Conservation (phyloP, 2,329 filamentous ascomycete genomes). For the Stagonosporopsis chrysanthemi region DNA sequence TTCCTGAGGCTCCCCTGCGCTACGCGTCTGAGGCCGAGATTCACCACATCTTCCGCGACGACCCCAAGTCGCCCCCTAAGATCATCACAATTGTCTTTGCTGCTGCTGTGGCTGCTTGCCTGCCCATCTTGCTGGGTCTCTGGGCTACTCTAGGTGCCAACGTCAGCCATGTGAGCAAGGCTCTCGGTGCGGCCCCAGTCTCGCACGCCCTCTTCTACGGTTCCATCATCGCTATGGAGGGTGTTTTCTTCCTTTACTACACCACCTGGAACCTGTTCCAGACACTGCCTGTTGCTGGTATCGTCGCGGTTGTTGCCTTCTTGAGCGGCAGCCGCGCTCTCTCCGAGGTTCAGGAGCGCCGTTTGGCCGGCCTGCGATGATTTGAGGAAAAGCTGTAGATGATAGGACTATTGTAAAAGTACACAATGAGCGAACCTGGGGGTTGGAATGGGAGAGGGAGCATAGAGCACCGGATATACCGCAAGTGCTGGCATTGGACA, state of each 20-base stretch:
- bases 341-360: conserved; percentile 88
- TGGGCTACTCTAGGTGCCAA: conserved; percentile 88
- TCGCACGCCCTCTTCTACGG: conserved; percentile 86
- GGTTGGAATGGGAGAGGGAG: neutral
- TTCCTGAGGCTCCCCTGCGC: conserved; percentile 73
- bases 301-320: conserved; percentile 75
- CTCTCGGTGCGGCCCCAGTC: conserved; percentile 76
- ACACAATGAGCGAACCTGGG: neutral
- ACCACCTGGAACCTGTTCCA: conserved; percentile 91
- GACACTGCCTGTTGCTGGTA: conserved; percentile 74
- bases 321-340: conserved; percentile 89
- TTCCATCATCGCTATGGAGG: conserved; percentile 86
- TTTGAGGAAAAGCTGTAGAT: neutral
- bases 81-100: conserved; percentile 81
- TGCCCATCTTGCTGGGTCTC: conserved; percentile 75
- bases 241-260: conserved; percentile 95
- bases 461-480: neutral
- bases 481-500: neutral
- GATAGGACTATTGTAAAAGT: neutral
- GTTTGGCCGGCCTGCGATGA: conserved; percentile 71
- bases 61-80: conserved; percentile 80
- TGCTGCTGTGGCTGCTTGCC: conserved; percentile 72
- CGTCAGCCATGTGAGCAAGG: conserved; percentile 76
- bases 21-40: conserved; percentile 88
- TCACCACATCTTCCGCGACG: conserved; percentile 84